These are phyloP conservation scores for Tuber magnatum DNA, from an alignment of 495 filamentous ascomycete genomes.

Conservation along the genomic window DNA sequence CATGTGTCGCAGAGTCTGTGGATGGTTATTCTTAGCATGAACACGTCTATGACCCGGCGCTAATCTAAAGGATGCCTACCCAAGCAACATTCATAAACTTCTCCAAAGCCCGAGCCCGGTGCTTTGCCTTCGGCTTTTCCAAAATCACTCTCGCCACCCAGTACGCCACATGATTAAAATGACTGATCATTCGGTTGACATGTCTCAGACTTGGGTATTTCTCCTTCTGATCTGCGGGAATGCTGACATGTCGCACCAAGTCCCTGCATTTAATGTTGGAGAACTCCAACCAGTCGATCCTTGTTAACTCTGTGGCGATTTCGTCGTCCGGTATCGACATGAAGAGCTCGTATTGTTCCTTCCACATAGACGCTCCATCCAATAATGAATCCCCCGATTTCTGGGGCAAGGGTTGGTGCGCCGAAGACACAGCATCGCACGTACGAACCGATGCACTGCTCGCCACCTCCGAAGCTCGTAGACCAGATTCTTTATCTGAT, in stretches of 20 bases:
- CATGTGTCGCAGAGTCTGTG: slow-evolving; percentile 68
- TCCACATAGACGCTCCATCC: slow-evolving; percentile 26
- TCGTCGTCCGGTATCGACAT: slow-evolving; percentile 52
- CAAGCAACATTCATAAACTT: slow-evolving; percentile 83
- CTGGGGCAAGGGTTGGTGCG: slow-evolving; percentile 22
- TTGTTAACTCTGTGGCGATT: slow-evolving; percentile 83
- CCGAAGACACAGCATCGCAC: slow-evolving; percentile 33
- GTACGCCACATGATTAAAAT: slow-evolving; percentile 91
- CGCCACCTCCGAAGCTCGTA: slow-evolving; percentile 45
- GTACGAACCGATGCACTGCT: slow-evolving; percentile 44
- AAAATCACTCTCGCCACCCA: slow-evolving; percentile 89
- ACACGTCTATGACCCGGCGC: not conserved
- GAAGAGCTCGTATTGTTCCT: slow-evolving; percentile 37
- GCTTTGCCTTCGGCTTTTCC: slow-evolving; percentile 91
- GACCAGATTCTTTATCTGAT: slow-evolving; percentile 18
- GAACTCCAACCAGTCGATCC: slow-evolving; percentile 96
- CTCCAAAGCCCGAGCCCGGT: slow-evolving; percentile 79
- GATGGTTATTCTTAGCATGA: slow-evolving; percentile 16
- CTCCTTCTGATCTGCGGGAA: slow-evolving; percentile 63
- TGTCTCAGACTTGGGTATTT: slow-evolving; percentile 72
- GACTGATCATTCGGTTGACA: slow-evolving; percentile 86
- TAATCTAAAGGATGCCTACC: slow-evolving; percentile 40
- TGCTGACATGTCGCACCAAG: slow-evolving; percentile 78
- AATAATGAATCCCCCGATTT: slow-evolving; percentile 15
- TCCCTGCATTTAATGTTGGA: slow-evolving; percentile 93